Base-by-base conservation (phyloP, 2,329 filamentous ascomycete species). In the Aspergillus melleus region DNA sequence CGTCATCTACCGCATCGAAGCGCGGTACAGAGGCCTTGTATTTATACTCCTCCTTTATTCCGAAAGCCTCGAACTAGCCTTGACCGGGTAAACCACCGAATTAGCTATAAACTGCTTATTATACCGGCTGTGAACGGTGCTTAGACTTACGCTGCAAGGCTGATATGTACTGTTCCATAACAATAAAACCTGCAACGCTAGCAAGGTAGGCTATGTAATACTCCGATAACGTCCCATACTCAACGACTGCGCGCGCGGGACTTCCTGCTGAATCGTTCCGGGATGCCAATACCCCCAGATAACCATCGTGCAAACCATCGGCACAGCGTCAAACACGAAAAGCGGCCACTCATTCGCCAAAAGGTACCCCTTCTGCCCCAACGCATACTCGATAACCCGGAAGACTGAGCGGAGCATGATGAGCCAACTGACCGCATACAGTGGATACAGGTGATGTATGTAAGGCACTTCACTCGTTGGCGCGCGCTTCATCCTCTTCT, bases 321-420 rank as follows among this genome's bases (percentile, higher is more conserved):
- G 30, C 30, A 32, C 30, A 32, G 30, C 30, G 59, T 83, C 80
- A 63, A 82, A 80, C 2, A 78, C 62, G 59, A 79, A 82, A n/a
- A 79, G 54, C 16, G 73, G 70, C 72, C 73, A 76, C 65, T 83
- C 80, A 57, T 78, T 68, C 6, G 51, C 60, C 46, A 81, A 65
- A 3, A 75, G 65, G 61, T 80, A 81, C 0, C 77, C 79, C 19
- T 72, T 66, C 6, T 72, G 63, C n/a, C 79, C 80, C 67, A 75
- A 68, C 4, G 70, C 69, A 65, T 81, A 83, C 70, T 84, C 82
- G 19, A 83, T 65, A 2, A 81, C 73, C 22, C 81, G 77, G 9
- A 79, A 82, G 12, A 81, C 58, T 10, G 77, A 80, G n/a, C 81
- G 73, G 5, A 78, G 62, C 59, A 80, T 72, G 39, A 83, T 77